Conservation (phyloP, 2,329 filamentous ascomycete genomes). For the Exophiala bonariae region DNA sequence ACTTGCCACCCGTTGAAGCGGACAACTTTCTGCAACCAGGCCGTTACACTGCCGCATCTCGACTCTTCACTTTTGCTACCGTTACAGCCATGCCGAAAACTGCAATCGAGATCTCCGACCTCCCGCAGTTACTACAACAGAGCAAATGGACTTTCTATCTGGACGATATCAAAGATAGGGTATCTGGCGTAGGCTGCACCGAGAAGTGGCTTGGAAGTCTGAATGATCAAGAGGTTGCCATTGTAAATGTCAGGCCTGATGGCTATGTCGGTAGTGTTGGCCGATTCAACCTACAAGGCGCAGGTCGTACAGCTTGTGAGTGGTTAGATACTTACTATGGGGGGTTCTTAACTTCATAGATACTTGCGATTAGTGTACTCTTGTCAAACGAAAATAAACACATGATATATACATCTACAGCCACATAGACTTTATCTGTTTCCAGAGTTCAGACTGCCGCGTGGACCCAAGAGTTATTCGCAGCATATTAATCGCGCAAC, state of each 20-base stretch:
- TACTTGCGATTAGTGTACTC: no score
- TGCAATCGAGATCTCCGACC: slow-evolving; percentile 64
- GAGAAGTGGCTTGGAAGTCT: slow-evolving; percentile 69
- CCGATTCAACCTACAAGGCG: slow-evolving; percentile 35
- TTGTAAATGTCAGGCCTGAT: slow-evolving; percentile 70
- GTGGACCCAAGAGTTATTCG: no score
- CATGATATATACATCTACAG: no score
- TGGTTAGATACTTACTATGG: slow-evolving; percentile 56
- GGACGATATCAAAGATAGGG: slow-evolving; percentile 61
- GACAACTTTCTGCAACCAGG: slow-evolving; percentile 68
- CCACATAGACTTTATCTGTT: no score
- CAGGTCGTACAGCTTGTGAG: slow-evolving; percentile 36
- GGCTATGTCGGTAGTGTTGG: slow-evolving; percentile 70
- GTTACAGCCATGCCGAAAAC: slow-evolving; percentile 67
- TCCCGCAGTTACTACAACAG: slow-evolving; percentile 62
- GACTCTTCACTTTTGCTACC: slow-evolving; percentile 68
- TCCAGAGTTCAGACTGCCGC: no score
- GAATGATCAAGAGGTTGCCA: slow-evolving; percentile 57
- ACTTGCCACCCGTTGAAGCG: slow-evolving; percentile 56
- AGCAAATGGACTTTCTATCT: slow-evolving; percentile 73
- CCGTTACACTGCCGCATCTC: slow-evolving; percentile 67
- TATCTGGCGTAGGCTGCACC: slow-evolving; percentile 55
- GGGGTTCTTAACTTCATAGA: slow-evolving; percentile 38
- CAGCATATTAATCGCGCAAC: no score
- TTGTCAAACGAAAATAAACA: no score